Percentiles rank a stretch among this genome's conserved stretches.
Conservation (phyloP, 257 asterid species). For the Solanum gandarillasii region DNA sequence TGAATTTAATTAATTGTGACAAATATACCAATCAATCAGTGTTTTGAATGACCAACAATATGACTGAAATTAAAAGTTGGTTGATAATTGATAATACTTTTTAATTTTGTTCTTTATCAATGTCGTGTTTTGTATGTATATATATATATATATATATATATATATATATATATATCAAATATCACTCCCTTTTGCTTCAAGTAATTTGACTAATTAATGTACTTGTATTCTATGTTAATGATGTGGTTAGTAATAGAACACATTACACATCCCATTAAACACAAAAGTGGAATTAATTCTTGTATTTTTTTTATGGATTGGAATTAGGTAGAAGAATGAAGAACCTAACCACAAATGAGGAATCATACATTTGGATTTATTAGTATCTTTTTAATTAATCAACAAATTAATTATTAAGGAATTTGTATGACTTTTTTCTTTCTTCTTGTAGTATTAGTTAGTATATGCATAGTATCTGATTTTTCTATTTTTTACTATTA, state of each 20-base stretch:
- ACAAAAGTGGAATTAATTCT: background rate
- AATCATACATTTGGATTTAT: background rate
- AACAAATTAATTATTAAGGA: slow-evolving; percentile 2
- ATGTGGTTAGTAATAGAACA: slow-evolving; percentile 13
- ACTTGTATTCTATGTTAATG: background rate
- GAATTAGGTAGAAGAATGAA: slow-evolving; percentile 7
- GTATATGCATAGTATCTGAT: background rate
- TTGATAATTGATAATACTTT: background rate
- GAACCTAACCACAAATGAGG: slow-evolving; percentile 9
- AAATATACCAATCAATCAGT: background rate
- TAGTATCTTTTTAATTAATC: background rate
- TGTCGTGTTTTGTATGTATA: background rate
- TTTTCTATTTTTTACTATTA: too few species aligned
- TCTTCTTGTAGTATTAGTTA: background rate
- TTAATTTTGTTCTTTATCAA: background rate
- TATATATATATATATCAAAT: background rate
- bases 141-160: background rate
- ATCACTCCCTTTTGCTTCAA: background rate
- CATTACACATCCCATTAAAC: slow-evolving; percentile 11
- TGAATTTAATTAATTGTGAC: background rate
- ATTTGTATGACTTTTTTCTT: slow-evolving; percentile 2
- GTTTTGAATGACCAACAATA: background rate
- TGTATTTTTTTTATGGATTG: background rate
- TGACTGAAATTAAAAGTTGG: background rate
- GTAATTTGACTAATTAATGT: background rate